Evolutionary conservation across 75 land plant genomes (phyloP).

Genomic region (Picea glauca): DNA sequence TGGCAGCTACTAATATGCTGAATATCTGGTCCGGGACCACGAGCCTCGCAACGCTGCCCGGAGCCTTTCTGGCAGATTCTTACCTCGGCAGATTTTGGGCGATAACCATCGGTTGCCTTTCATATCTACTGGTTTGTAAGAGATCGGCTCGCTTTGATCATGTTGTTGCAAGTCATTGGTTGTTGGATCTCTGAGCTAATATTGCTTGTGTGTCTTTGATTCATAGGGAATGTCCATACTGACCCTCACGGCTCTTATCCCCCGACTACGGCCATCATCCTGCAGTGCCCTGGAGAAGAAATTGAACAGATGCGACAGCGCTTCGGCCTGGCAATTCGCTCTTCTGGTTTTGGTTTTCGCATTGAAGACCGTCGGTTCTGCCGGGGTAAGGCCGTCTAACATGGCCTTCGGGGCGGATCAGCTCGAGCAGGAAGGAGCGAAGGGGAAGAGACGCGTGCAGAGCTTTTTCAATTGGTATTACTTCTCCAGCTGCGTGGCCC

Average conservation of each 20-base stretch:
- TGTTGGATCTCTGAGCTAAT: neutral
- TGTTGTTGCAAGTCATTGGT: neutral
- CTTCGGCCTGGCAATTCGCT: neutral
- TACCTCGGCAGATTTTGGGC: constrained; percentile 57
- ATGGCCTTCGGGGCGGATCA: constrained; percentile 33
- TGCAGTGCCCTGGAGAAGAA: constrained; percentile 5
- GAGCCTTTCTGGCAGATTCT: constrained; percentile 66
- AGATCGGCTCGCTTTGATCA: constrained; percentile 18
- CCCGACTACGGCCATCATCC: constrained; percentile 9
- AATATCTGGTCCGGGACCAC: constrained; percentile 55
- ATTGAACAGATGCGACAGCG: neutral
- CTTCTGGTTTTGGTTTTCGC: constrained; percentile 9
- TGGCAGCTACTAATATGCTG: constrained; percentile 46
- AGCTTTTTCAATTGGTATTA: constrained; percentile 39
- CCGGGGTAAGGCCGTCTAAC: constrained; percentile 23
- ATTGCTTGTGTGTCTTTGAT: neutral
- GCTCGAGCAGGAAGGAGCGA: constrained; percentile 11
- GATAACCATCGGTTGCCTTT: constrained; percentile 30
- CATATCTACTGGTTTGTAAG: constrained; percentile 34
- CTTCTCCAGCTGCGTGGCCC: constrained; percentile 3
- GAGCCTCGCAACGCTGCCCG: constrained; percentile 46
- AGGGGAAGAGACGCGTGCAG: neutral
- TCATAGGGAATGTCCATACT: constrained; percentile 23
- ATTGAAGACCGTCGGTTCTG: constrained; percentile 21
- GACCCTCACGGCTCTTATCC: constrained; percentile 17